Evolutionary conservation across 345 rosid species (phyloP).

Genomic region (Mallotus nudiflorus): DNA sequence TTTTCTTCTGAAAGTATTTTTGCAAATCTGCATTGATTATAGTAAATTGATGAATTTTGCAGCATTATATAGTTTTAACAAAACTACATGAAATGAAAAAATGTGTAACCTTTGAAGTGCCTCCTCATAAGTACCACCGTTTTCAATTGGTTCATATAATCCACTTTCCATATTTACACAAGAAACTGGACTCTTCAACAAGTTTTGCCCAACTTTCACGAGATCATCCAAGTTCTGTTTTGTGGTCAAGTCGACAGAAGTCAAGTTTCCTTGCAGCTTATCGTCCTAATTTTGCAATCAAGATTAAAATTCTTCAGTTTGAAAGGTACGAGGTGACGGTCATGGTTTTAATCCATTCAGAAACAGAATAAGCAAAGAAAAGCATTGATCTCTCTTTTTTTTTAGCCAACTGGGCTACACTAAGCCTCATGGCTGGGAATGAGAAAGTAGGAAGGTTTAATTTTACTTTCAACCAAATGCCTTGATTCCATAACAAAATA

Average conservation of each 20-base stretch:
- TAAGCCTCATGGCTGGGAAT: no score
- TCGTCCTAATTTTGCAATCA: constrained; percentile 39
- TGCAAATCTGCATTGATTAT: constrained; percentile 41
- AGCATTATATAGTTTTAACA: no score
- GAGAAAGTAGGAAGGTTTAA: no score
- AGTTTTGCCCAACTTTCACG: constrained; percentile 40
- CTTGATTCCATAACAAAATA: no score
- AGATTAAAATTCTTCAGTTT: no score
- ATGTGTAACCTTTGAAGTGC: constrained; percentile 52
- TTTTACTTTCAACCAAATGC: no score
- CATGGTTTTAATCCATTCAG: no score
- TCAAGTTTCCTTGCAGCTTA: constrained; percentile 42
- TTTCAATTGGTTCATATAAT: constrained; percentile 43
- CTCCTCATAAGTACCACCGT: constrained; percentile 50
- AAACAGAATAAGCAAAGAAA: no score
- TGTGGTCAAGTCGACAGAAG: constrained; percentile 50
- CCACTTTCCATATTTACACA: constrained; percentile 52
- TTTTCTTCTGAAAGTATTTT: constrained; percentile 53
- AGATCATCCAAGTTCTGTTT: constrained; percentile 52
- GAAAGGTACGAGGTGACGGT: no score
- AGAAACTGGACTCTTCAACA: constrained; percentile 43
- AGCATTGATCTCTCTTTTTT: no score
- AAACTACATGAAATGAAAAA: neutral
- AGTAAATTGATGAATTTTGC: no score
- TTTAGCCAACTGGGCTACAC: no score